A percentile compares a stretch with the other conserved stretches of the same genome.
Conservation (phyloP, 495 filamentous ascomycete species). For the Talaromyces ruber region DNA sequence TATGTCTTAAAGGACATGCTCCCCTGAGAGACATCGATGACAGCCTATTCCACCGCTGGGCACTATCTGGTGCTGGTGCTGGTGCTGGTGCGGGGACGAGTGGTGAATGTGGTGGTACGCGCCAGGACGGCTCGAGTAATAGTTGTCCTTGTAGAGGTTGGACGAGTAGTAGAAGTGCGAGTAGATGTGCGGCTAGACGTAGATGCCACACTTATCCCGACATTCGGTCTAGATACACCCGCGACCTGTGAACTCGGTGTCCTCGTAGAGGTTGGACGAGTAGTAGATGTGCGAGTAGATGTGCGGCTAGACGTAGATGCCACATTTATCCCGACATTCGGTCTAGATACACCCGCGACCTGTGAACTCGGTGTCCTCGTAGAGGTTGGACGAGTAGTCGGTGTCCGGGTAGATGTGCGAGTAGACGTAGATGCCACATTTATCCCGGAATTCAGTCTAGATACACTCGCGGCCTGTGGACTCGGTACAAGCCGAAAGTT, state of each 20-base stretch:
- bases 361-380: neutral
- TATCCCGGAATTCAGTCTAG: neutral
- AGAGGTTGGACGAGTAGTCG: neutral
- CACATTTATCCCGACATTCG: too few relatives aligned
- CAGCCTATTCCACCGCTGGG: neutral
- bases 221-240: neutral
- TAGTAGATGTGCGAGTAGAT: neutral
- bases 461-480: neutral
- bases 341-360: neutral
- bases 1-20: neutral
- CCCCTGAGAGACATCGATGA: neutral
- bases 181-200: neutral
- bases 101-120: neutral
- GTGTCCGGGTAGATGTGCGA: neutral
- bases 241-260: neutral
- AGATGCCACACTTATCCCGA: too few relatives aligned
- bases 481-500: constrained; percentile 15
- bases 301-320: neutral
- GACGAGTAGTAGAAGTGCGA: neutral
- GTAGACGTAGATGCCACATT: neutral
- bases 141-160: neutral
- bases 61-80: neutral
- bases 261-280: neutral
- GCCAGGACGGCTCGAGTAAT: too few relatives aligned
- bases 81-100: neutral